Conservation (phyloP, 2,329 filamentous ascomycete genomes). For the Xylariomycetidae sp. region DNA sequence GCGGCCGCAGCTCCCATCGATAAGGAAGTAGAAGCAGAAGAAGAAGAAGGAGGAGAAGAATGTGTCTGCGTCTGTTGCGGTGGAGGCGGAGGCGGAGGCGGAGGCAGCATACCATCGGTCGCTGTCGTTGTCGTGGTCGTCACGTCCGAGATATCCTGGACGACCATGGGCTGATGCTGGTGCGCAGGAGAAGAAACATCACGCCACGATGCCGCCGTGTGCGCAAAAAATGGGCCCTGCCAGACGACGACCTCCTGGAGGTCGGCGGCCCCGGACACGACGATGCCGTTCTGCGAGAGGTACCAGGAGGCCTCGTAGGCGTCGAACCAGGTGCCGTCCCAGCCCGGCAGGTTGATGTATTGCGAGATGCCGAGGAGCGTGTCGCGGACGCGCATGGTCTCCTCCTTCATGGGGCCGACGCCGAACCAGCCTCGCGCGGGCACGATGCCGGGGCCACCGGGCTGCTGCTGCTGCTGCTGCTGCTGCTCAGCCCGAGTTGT, state of each 20-base stretch:
- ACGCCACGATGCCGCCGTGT: conserved; percentile 1
- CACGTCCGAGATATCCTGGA: too few relatives aligned
- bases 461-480: too few relatives aligned
- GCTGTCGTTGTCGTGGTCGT: too few relatives aligned
- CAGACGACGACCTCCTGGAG: conserved; percentile 57
- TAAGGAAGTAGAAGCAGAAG: neutral
- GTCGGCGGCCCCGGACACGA: conserved; percentile 56
- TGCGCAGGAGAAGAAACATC: too few relatives aligned
- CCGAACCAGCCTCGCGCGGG: conserved; percentile 32
- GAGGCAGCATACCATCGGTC: too few relatives aligned
- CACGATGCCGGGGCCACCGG: too few relatives aligned
- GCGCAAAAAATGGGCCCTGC: conserved; percentile 32
- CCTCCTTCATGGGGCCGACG: conserved; percentile 44
- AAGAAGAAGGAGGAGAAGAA: neutral
- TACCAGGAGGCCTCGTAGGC: conserved; percentile 73
- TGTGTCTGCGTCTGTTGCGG: conserved; percentile 1
- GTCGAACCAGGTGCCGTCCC: conserved; percentile 73
- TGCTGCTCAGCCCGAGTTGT: too few relatives aligned
- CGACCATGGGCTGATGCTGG: too few relatives aligned
- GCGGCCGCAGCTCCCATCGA: neutral
- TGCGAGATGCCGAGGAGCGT: conserved; percentile 42
- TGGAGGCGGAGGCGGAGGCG: conserved; percentile 1
- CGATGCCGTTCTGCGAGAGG: conserved; percentile 57
- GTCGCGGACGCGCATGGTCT: conserved; percentile 36
- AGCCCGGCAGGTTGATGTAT: conserved; percentile 53